Evolutionary conservation across 495 filamentous ascomycete species (phyloP), one percentile per base, ranked within the genome.

Genomic region (Corynascus novoguineensis): DNA sequence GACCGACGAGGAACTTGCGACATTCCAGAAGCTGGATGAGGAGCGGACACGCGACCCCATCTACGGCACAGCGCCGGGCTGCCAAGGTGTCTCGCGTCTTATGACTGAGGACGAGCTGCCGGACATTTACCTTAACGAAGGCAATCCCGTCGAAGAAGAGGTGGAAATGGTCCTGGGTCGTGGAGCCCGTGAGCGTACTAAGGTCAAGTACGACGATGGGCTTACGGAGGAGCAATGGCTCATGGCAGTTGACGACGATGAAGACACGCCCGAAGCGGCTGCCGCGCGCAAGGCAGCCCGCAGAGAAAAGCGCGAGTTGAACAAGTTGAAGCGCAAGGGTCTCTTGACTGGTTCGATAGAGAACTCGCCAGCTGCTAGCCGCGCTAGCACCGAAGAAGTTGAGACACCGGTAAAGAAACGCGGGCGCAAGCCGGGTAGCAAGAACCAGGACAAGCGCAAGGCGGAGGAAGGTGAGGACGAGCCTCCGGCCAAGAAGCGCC

Each of bases 141-240:
- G 90, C 52, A 87, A 89, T 61, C 89, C 88, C 5, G 83, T 90
- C n/a, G 88, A 95, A 62, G 80, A 87, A 35, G 83, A 88, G 61
- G 81, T 84, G 22, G 84, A 90, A 52, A 85, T 87, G 45, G 79
- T 86, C 25, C 80, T 85, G 38, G 93, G 93, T 31, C 90, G 93
- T 69, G 93, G 93, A 53, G 91, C 91, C 55, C 85, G 93, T 73
- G 95, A 97, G 74, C 83, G 93, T 62, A 97, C 89, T 65, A 80
- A 88, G 51, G 90, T 96, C 57, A 88, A 88, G 68, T 98, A 98
- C 68, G 93, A 98, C 69, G 93, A 98, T 65, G 93, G 95, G 27
- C 85, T 98, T 40, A 96, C 93, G 4, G 95, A 97, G 70, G 93
- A 97, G 73, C 95, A 98, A 73, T 98, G 93, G 93, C 73, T 82